Conservation (phyloP, 1,284 basidiomycete genomes). For the Naganishia albida region DNA sequence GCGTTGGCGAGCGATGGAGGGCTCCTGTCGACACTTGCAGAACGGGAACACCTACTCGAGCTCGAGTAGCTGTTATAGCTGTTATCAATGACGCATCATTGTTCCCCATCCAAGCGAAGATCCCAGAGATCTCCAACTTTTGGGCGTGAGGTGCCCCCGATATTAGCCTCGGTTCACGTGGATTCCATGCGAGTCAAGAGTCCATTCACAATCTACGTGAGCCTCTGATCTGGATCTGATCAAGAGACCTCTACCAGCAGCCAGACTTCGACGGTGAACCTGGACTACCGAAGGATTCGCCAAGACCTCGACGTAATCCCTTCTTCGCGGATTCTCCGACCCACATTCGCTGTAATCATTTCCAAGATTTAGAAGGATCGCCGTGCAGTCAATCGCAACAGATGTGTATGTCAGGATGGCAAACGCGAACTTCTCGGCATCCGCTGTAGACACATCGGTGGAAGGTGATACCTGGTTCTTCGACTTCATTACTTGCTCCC, state of each 20-base stretch:
- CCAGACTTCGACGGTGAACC: too few species aligned
- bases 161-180: not conserved
- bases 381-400: not conserved
- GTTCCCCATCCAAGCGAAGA: conserved; percentile 8
- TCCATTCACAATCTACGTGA: conserved; percentile 10
- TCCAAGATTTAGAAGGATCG: not conserved
- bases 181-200: not conserved
- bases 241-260: not conserved
- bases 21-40: not conserved
- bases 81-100: conserved; percentile 9
- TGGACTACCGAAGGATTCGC: too few species aligned
- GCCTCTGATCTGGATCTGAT: not conserved
- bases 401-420: conserved; percentile 4
- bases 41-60: not conserved
- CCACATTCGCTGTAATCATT: too few species aligned
- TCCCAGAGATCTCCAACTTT: conserved; percentile 2
- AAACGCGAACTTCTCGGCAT: conserved; percentile 17
- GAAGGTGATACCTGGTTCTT: conserved; percentile 36
- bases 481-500: conserved; percentile 40
- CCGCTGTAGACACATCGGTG: conserved; percentile 5
- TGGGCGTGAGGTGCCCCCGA: conserved; percentile 1
- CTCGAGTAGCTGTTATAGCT: not conserved
- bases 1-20: not conserved
- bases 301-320: too few species aligned
- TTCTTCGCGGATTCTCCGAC: too few species aligned